Percentiles rank a stretch among this genome's conserved stretches.
Evolutionary conservation across 306 rosid genomes (phyloP).

Genomic region (Elaeagnus macrophylla): DNA sequence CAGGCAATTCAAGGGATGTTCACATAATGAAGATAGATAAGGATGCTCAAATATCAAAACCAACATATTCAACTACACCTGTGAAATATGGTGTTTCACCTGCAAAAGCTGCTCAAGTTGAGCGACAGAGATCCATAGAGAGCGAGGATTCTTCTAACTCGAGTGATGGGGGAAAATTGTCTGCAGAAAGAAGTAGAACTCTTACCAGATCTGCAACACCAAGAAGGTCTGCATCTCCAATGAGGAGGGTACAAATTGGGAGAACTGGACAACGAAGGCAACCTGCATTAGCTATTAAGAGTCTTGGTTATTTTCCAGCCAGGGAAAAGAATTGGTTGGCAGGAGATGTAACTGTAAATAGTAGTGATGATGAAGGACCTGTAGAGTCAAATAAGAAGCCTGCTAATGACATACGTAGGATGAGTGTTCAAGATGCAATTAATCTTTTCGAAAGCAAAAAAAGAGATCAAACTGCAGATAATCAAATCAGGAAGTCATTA

Average conservation of each 20-base stretch:
- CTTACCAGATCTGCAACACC: conserved; percentile 61
- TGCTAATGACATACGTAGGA: conserved; percentile 67
- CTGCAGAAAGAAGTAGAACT: conserved; percentile 79
- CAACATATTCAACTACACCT: conserved; percentile 31
- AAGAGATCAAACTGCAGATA: conserved; percentile 46
- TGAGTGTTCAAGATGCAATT: conserved; percentile 91
- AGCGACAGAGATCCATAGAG: conserved; percentile 62
- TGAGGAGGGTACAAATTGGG: conserved; percentile 92
- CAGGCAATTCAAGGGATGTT: conserved; percentile 21
- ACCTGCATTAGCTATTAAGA: conserved; percentile 80
- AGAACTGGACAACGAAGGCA: conserved; percentile 82
- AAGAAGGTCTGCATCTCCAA: conserved; percentile 93
- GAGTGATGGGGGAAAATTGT: conserved; percentile 52
- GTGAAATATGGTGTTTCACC: conserved; percentile 90
- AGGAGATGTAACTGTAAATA: conserved; percentile 43
- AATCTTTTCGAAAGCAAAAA: conserved; percentile 92
- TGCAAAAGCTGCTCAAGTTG: conserved; percentile 78
- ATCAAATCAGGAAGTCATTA: conserved; percentile 54
- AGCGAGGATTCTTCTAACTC: conserved; percentile 66
- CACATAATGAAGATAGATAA: conserved; percentile 24
- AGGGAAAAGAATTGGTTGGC: conserved; percentile 42
- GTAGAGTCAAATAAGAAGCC: conserved; percentile 46
- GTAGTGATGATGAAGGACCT: conserved; percentile 52
- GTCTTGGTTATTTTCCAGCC: conserved; percentile 58
- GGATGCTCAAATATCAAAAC: conserved; percentile 31